Percentiles rank a stretch among this genome's conserved stretches.
phyloP scores from a whole-genome alignment of 192 early-diverging fungal species.

The Coemansia interrupta region DNA sequence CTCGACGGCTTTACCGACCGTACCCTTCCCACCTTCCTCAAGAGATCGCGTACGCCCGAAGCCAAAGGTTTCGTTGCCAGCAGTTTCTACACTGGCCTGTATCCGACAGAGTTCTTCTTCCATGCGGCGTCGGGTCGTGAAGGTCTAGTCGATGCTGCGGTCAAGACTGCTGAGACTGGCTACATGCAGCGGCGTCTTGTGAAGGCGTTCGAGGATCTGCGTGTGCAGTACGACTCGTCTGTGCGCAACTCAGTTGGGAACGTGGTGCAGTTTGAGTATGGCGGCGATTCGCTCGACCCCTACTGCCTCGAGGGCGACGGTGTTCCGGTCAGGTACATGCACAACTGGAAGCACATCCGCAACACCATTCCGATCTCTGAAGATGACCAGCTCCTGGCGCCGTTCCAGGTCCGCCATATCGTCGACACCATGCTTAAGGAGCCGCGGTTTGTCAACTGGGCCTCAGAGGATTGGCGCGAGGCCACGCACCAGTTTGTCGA shows the following conservation, averaged over 20 bases:
- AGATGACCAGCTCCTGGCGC: constrained; percentile 33
- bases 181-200: constrained; percentile 96
- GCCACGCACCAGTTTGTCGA: constrained; percentile 60
- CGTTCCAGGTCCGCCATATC: constrained; percentile 53
- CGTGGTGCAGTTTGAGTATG: constrained; percentile 92
- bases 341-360: constrained; percentile 70
- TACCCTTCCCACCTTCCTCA: constrained; percentile 93
- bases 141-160: constrained; percentile 98
- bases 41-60: constrained; percentile 84
- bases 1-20: constrained; percentile 96
- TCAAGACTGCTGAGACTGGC: constrained; percentile 99
- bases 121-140: constrained; percentile 99
- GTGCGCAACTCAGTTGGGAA: constrained; percentile 89
- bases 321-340: constrained; percentile 81
- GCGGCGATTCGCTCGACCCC: constrained; percentile 95
- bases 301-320: constrained; percentile 86
- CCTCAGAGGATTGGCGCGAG: constrained; percentile 57
- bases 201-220: constrained; percentile 96
- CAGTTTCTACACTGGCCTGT: constrained; percentile 94
- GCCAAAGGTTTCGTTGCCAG: constrained; percentile 98
- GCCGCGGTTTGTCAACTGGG: constrained; percentile 39
- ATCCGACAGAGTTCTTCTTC: constrained; percentile 96
- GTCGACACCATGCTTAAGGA: constrained; percentile 50
- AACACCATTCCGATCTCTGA: constrained; percentile 17
- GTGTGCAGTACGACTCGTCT: constrained; percentile 90